phyloP scores from a whole-genome alignment of 2,329 filamentous ascomycete genomes.

The Colletotrichum horii region DNA sequence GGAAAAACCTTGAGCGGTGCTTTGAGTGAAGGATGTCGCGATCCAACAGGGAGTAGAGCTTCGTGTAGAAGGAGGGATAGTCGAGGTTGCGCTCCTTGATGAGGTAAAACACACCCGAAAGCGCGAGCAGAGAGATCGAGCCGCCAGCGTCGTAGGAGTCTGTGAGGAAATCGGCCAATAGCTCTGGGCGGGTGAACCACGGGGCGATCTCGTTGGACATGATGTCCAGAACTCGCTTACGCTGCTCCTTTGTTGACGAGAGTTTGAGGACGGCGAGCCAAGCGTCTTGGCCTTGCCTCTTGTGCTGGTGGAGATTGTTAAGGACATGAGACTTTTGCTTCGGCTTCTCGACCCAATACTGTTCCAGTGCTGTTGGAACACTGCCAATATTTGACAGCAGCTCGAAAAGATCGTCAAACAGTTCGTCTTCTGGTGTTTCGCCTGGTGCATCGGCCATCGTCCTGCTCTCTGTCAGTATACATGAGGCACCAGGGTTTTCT shows the following conservation, averaged over 20 bases:
- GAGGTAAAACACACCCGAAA: constrained; percentile 93
- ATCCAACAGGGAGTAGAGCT: constrained; percentile 92
- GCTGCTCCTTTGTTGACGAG: constrained; percentile 72
- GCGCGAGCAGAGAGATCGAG: constrained; percentile 82
- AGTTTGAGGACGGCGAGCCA: constrained; percentile 81
- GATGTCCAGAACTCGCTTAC: constrained; percentile 77
- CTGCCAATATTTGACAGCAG: constrained; percentile 72
- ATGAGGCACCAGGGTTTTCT: neutral
- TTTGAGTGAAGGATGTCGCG: constrained; percentile 88
- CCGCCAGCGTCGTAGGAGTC: constrained; percentile 90
- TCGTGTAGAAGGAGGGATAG: constrained; percentile 91
- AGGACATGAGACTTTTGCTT: constrained; percentile 72
- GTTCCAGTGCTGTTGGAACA: constrained; percentile 72
- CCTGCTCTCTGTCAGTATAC: constrained; percentile 27
- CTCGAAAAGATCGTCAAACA: constrained; percentile 64
- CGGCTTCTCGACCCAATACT: constrained; percentile 70
- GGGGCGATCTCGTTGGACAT: constrained; percentile 82
- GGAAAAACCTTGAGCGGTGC: constrained; percentile 91
- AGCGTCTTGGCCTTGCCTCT: constrained; percentile 81
- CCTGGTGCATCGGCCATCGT: constrained; percentile 31
- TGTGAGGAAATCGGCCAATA: constrained; percentile 96
- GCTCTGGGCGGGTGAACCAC: constrained; percentile 87
- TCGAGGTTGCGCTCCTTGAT: constrained; percentile 94
- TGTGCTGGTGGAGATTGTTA: constrained; percentile 71
- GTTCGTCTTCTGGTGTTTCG: constrained; percentile 30